Base-by-base conservation (phyloP, 2,329 filamentous ascomycete genomes). In the Sphaerulina populicola region DNA sequence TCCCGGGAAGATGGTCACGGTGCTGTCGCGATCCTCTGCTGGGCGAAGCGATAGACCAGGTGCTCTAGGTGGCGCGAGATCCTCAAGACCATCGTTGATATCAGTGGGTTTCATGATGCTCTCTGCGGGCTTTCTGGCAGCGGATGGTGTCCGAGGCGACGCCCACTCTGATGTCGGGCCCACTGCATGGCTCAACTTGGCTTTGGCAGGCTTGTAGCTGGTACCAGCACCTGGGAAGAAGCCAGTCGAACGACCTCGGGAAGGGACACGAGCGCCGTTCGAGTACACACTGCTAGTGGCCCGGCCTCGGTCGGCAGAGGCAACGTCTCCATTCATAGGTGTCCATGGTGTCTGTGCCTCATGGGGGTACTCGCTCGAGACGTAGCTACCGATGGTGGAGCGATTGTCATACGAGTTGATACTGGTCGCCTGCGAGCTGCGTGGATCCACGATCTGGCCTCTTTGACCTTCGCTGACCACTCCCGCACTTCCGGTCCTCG, bases 191-290 rank as follows among this genome's bases (percentile, higher is more conserved):
- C 55, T 57, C 33, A 61, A 52, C 47, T 62, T 62, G 23, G 56
- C 48, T 51, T 62, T 62, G 3, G 57, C 23, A n/a, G 63, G 62
- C 27, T 59, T 55, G 50, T 63, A 64, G 14, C 56, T 55, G 9
- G 59, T 60, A 15, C 63, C 62, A 23, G 63, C 57, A 42, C 65
- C 65, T 12, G 66, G 66, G 57, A 68, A 69, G 63, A 68, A 68
- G 39, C 78, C 76, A 12, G 77, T 81, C 44, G 82, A 76, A 38
- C 74, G 73, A 44, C 62, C 57, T 38, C 66, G 60, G 31, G 64
- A 62, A 2, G 62, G 62, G 2, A 76, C 68, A 14, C 72, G 75
- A 47, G 63, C 44, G 41, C 69, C 72, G 52, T 65, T 64, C 30
- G 71, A 72, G 62, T 74, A 74, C 39, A 65, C 60, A 56, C 72